phyloP scores from a whole-genome alignment of 805 yeast species.

The Lipomyces starkeyi region DNA sequence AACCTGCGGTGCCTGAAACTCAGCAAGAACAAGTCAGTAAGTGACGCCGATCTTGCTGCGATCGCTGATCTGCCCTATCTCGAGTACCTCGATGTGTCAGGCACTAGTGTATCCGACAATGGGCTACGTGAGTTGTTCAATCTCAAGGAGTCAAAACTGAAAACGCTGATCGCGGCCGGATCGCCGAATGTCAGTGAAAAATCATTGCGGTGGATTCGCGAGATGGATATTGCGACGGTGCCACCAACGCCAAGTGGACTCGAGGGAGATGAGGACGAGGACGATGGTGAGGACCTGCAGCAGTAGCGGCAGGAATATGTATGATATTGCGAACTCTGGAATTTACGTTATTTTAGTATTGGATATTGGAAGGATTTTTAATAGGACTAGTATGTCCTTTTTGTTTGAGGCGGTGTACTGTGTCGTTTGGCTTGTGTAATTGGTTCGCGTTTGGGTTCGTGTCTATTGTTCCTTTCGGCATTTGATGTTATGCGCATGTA shows the following conservation, averaged over 20 bases:
- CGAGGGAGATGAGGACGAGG: not conserved
- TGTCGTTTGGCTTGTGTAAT: too few species aligned
- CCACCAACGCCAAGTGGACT: not conserved
- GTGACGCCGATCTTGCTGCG: conserved; percentile 27
- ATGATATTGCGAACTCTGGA: too few species aligned
- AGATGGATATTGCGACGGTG: not conserved
- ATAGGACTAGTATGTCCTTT: too few species aligned
- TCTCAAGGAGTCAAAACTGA: not conserved
- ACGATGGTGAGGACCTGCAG: not conserved
- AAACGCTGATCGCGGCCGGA: conserved; percentile 17
- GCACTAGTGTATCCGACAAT: conserved; percentile 26
- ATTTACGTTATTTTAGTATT: too few species aligned
- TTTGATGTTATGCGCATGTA: too few species aligned
- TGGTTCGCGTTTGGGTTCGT: too few species aligned
- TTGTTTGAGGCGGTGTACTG: too few species aligned
- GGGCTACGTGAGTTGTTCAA: conserved; percentile 19
- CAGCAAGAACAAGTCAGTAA: conserved; percentile 27
- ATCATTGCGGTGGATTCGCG: conserved; percentile 15
- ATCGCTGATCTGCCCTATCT: conserved; percentile 16
- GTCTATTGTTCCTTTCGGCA: too few species aligned
- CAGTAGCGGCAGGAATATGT: too few species aligned
- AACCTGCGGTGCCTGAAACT: conserved; percentile 18
- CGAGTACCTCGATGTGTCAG: conserved; percentile 23
- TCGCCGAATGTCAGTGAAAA: conserved; percentile 23
- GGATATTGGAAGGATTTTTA: too few species aligned